These are phyloP conservation scores for Podospora pseudoanserina DNA, from an alignment of 495 filamentous ascomycete genomes.

Conservation along the genomic window DNA sequence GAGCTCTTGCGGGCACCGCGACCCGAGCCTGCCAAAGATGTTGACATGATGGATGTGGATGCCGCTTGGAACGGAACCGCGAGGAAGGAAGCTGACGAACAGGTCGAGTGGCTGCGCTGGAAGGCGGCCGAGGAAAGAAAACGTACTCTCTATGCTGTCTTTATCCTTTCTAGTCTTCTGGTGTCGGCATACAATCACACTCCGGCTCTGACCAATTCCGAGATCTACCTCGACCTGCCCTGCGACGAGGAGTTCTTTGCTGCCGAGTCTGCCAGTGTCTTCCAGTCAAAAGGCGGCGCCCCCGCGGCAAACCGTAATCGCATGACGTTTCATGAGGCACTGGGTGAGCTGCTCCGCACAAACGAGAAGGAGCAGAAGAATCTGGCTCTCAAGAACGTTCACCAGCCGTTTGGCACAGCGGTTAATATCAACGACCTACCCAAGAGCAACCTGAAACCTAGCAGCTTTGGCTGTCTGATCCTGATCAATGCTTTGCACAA, in stretches of 20 bases:
- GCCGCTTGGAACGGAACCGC: conserved; percentile 45
- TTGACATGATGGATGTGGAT: conserved; percentile 48
- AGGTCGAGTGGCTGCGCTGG: conserved; percentile 86
- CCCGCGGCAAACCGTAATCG: conserved; percentile 60
- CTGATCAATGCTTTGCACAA: conserved; percentile 96
- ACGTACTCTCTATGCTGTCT: conserved; percentile 88
- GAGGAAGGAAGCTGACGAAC: conserved; percentile 58
- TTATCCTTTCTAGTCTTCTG: conserved; percentile 83
- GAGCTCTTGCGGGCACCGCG: conserved; percentile 61
- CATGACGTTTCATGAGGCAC: conserved; percentile 68
- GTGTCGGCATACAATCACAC: conserved; percentile 91
- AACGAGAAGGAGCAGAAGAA: conserved; percentile 63
- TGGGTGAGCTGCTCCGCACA: conserved; percentile 75
- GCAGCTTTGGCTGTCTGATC: conserved; percentile 90
- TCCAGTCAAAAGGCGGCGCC: conserved; percentile 72
- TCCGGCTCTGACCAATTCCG: conserved; percentile 88
- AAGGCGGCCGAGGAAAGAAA: conserved; percentile 87
- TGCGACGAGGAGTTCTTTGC: conserved; percentile 93
- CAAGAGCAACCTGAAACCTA: conserved; percentile 71
- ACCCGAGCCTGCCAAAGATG: conserved; percentile 37
- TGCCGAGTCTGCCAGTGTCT: conserved; percentile 73
- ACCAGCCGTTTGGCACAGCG: conserved; percentile 45
- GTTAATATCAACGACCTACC: conserved; percentile 47
- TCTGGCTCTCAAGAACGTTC: conserved; percentile 35
- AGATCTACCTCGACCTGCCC: conserved; percentile 85